Base-by-base conservation (phyloP, 2,329 filamentous ascomycete species). In the Fusarium abutilonis region DNA sequence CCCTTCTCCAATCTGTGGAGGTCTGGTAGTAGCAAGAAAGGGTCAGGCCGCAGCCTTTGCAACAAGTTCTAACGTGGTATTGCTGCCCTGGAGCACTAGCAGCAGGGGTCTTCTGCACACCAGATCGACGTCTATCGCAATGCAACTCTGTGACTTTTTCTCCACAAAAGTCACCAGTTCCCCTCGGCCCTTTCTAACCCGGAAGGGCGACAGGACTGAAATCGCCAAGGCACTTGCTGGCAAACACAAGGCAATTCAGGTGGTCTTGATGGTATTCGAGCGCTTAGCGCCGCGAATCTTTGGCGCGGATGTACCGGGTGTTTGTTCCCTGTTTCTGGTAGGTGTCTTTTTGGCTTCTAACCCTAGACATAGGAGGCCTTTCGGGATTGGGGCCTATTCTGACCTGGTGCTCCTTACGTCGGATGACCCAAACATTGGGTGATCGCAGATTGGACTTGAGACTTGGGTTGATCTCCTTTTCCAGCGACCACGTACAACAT, bases 321-420 rank as follows among this genome's bases (percentile, higher is more conserved):
- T 29, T 31, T 13, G 39, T 46, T 56, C 60, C 60, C 42, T 47
- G 63, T 41, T 61, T 44, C 55, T 52, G 34, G 39, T 64, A 47
- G 46, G 40, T 36, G 56, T 56, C 48, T 39, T 50, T 47, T 50
- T 50, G 7, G 11, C 28, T 48, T 57, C 35, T 42, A 32, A 58
- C 55, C 59, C 61, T 68, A 52, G 51, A 50, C 42, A 6, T 39
- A 38, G 43, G 46, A 42, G 38, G 36, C 52, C 32, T 32, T 28
- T 51, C 63, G 65, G 60, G 38, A 56, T 19, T 59, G 35, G 45
- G 55, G 43, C 67, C 56, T 57, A 38, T 56, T 67, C 41, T 43
- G 51, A 52, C 40, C 11, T 55, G 56, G 45, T 60, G 28, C 32
- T 38, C 36, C 47, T 54, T 48, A 52, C 38, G 15, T 63, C 48